Evolutionary conservation across 441 rosid genomes (phyloP).

Genomic region (Lepidium campestre): DNA sequence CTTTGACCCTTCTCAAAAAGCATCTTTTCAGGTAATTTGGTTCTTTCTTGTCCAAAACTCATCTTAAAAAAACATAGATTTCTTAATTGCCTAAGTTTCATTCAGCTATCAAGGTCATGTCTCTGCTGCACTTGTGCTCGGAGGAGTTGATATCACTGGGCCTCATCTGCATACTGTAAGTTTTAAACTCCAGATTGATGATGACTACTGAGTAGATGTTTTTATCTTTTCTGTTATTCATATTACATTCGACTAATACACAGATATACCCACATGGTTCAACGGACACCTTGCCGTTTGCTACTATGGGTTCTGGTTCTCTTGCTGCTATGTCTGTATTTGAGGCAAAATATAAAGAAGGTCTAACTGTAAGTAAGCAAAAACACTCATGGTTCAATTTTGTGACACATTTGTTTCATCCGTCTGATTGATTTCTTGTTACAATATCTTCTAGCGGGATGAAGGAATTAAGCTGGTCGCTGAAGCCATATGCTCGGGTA

Average conservation of each 20-base stretch:
- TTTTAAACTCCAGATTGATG: neutral
- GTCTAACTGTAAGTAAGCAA: slow-evolving; percentile 62
- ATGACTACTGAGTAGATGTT: neutral
- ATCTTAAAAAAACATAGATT: neutral
- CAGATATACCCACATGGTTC: slow-evolving; percentile 99
- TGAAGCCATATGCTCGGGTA: slow-evolving; percentile 84
- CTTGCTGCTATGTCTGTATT: slow-evolving; percentile 96
- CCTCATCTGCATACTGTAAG: slow-evolving; percentile 93
- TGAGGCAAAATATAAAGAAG: slow-evolving; percentile 89
- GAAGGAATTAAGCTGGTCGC: slow-evolving; percentile 78
- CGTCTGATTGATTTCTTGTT: neutral
- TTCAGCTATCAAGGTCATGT: slow-evolving; percentile 90
- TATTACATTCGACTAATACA: slow-evolving; percentile 41
- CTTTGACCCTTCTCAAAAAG: slow-evolving; percentile 82
- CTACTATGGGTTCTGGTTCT: slow-evolving; percentile 99
- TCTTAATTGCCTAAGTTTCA: slow-evolving; percentile 21
- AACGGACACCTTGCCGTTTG: slow-evolving; percentile 88
- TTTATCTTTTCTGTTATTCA: slow-evolving; percentile 6
- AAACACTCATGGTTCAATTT: neutral
- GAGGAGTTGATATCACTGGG: slow-evolving; percentile 93
- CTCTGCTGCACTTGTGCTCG: slow-evolving; percentile 89
- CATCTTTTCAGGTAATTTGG: slow-evolving; percentile 76
- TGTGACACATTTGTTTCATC: neutral
- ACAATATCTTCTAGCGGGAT: slow-evolving; percentile 50
- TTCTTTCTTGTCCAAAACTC: neutral